Evolutionary conservation across 208 protist genomes (phyloP).

Genomic region (Trypanosoma conorhini): DNA sequence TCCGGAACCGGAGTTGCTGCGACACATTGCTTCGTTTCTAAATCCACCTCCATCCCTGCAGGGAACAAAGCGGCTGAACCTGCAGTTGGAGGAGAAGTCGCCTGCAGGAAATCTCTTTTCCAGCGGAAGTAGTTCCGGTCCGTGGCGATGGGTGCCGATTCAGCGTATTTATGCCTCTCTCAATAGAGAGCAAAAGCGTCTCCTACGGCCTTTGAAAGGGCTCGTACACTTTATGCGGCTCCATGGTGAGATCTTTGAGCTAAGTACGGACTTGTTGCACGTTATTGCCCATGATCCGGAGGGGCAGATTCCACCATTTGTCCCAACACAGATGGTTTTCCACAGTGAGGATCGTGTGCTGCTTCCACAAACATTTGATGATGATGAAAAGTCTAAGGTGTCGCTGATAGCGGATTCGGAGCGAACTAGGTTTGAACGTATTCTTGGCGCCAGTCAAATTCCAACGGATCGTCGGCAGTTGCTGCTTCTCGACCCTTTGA

Average conservation of each 20-base stretch:
- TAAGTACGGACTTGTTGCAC: constrained; percentile 67
- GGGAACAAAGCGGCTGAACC: neutral
- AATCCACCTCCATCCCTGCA: constrained; percentile 56
- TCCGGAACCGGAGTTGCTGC: constrained; percentile 53
- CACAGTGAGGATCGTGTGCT: constrained; percentile 64
- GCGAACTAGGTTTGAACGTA: constrained; percentile 36
- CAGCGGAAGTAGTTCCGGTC: neutral
- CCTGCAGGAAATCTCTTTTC: neutral
- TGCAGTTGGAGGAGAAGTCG: neutral
- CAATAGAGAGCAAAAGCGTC: constrained; percentile 42
- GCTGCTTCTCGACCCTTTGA: constrained; percentile 79
- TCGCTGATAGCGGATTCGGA: constrained; percentile 52
- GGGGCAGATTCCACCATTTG: constrained; percentile 64
- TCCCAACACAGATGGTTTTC: constrained; percentile 65
- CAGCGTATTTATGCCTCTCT: constrained; percentile 66
- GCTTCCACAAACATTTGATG: constrained; percentile 67
- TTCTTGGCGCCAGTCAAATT: constrained; percentile 54
- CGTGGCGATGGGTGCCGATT: constrained; percentile 83
- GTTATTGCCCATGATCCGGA: constrained; percentile 80
- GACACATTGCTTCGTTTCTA: constrained; percentile 56
- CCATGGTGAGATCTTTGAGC: constrained; percentile 81
- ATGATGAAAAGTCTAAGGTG: constrained; percentile 41
- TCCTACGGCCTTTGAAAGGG: constrained; percentile 58
- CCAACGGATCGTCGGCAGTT: constrained; percentile 69
- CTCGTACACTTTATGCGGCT: constrained; percentile 83